phyloP scores from a whole-genome alignment of 202 grass and related monocot species.

The Panicum hallii region DNA sequence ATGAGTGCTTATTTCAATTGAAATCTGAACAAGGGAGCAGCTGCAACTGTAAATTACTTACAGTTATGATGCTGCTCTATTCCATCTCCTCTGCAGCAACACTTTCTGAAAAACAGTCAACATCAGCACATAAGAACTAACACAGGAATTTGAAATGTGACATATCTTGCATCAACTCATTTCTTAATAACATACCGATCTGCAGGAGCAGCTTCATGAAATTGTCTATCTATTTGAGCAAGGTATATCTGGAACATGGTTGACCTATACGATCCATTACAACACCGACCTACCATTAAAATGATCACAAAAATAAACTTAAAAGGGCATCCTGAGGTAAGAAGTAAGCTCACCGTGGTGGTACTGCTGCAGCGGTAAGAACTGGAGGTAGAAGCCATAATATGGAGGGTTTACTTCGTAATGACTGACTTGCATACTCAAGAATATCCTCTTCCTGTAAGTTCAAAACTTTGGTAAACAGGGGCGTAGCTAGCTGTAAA shows the following conservation, averaged over 20 bases:
- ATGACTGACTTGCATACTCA: slow-evolving; percentile 59
- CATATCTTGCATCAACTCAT: slow-evolving; percentile 32
- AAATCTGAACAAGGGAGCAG: slow-evolving; percentile 39
- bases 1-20: slow-evolving; percentile 14
- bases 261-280: slow-evolving; percentile 55
- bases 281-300: slow-evolving; percentile 23
- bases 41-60: slow-evolving; percentile 53
- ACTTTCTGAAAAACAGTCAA: slow-evolving; percentile 43
- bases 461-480: slow-evolving; percentile 34
- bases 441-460: slow-evolving; percentile 81
- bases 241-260: slow-evolving; percentile 74
- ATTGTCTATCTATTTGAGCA: slow-evolving; percentile 72
- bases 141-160: slow-evolving; percentile 37
- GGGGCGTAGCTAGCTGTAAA: too few species aligned
- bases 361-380: slow-evolving; percentile 66
- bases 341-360: slow-evolving; percentile 55
- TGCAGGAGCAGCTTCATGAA: slow-evolving; percentile 58
- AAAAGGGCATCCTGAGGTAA: slow-evolving; percentile 25
- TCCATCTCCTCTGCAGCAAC: slow-evolving; percentile 58
- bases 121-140: slow-evolving; percentile 1
- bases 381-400: slow-evolving; percentile 77
- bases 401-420: slow-evolving; percentile 61
- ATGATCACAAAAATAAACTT: not conserved
- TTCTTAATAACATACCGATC: slow-evolving; percentile 55
- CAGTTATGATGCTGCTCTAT: slow-evolving; percentile 67